Evolutionary conservation across 1,284 basidiomycete species (phyloP).

Genomic region (Taiwanofungus camphoratus): DNA sequence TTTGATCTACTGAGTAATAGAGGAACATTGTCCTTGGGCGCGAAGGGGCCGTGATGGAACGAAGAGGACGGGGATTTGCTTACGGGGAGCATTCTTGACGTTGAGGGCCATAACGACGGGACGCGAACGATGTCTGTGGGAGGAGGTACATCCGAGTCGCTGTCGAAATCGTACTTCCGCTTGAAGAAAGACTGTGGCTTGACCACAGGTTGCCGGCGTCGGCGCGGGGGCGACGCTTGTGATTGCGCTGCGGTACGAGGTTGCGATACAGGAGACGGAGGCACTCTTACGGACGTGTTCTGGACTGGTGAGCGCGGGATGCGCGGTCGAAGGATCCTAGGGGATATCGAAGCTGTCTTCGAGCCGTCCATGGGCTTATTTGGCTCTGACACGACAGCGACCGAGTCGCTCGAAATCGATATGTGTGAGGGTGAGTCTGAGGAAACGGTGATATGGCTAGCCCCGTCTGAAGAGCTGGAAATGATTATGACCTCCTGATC

Average conservation of each 20-base stretch:
- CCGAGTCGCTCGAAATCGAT: conserved; percentile 11
- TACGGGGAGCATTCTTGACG: neutral
- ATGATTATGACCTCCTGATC: conserved; percentile 11
- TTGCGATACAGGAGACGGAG: conserved; percentile 3
- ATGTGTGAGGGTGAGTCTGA: conserved; percentile 11
- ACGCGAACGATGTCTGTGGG: conserved; percentile 4
- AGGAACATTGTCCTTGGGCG: conserved; percentile 10
- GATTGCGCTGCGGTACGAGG: neutral
- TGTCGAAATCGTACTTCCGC: conserved; percentile 16
- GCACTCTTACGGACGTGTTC: neutral
- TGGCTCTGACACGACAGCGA: neutral
- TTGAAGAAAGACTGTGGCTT: conserved; percentile 16
- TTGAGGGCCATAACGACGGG: conserved; percentile 4
- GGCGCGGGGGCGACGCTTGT: neutral
- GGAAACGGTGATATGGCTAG: conserved; percentile 10
- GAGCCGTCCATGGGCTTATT: neutral
- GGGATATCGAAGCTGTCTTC: neutral
- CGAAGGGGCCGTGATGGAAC: neutral
- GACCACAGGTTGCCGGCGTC: conserved; percentile 2
- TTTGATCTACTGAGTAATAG: conserved; percentile 3
- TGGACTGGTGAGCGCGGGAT: conserved; percentile 6
- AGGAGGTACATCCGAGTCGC: conserved; percentile 6
- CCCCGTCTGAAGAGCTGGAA: conserved; percentile 8
- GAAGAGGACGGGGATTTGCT: neutral
- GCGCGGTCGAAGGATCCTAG: neutral